These are phyloP conservation scores for Hanseniaspora lindneri DNA, from an alignment of 805 yeast species.

Conservation along the genomic window DNA sequence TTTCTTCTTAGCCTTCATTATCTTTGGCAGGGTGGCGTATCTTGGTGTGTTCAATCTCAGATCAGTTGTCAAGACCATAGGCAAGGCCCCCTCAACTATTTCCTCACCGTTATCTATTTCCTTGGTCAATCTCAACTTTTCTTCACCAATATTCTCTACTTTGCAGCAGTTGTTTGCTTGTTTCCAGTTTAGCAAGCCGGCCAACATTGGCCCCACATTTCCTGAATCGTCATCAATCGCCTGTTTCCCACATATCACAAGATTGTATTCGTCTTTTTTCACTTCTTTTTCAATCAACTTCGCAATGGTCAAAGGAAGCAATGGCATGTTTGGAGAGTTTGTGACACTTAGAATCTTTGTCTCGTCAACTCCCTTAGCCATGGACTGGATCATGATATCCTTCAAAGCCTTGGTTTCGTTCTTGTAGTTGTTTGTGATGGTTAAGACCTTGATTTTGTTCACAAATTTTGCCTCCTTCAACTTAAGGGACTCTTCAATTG, in stretches of 20 bases:
- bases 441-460: slow-evolving; percentile 77
- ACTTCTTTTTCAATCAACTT: slow-evolving; percentile 67
- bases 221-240: slow-evolving; percentile 91
- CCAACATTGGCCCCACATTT: slow-evolving; percentile 94
- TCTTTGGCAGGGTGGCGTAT: slow-evolving; percentile 87
- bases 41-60: slow-evolving; percentile 89
- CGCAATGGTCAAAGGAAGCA: slow-evolving; percentile 85
- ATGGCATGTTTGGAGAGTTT: slow-evolving; percentile 46
- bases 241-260: slow-evolving; percentile 88
- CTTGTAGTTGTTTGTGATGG: slow-evolving; percentile 34
- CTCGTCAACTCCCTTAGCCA: slow-evolving; percentile 89
- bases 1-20: slow-evolving; percentile 97
- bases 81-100: slow-evolving; percentile 62
- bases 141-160: slow-evolving; percentile 48
- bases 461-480: slow-evolving; percentile 61
- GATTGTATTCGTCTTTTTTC: slow-evolving; percentile 56
- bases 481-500: slow-evolving; percentile 85
- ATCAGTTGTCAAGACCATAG: slow-evolving; percentile 83
- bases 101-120: slow-evolving; percentile 95
- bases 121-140: slow-evolving; percentile 57
- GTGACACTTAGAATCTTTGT: slow-evolving; percentile 61
- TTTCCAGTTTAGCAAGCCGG: slow-evolving; percentile 88
- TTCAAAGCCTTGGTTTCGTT: slow-evolving; percentile 71
- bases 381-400: slow-evolving; percentile 75
- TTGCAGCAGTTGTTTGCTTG: slow-evolving; percentile 92